Evolutionary conservation across 495 filamentous ascomycete genomes (phyloP), one percentile per base, ranked within the genome.

Genomic region (Polyplosphaeria fusca): DNA sequence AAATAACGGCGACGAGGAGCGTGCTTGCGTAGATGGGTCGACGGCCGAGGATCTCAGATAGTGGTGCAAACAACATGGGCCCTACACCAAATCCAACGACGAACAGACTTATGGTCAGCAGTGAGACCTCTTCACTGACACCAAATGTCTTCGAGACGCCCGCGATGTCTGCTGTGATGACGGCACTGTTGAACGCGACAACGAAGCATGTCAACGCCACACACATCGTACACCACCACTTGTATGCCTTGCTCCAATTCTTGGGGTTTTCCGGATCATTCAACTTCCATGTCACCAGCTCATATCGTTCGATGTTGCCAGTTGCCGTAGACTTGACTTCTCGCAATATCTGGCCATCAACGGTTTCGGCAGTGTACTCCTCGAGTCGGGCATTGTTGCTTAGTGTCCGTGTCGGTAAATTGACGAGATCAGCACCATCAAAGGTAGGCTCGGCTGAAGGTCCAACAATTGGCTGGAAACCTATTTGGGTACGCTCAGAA

Each of bases 11-110:
- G 0, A 89, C 5, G 0, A 83, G 58, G 0, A 91, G 70, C 0
- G 83, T 85, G 1, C 75, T 73, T 12, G 67, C 77, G 47, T 90
- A 92, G 54, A 92, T 82, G 11, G 85, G 73, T 38, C 79, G 75
- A 46, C 87, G 73, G 44, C 88, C 88, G 25, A 83, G 67, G 47
- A 91, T 75, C 67, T 91, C 88, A 11, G 81, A 86, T 49, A 90
- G 68, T 0, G 89, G 88, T 22, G 88, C 87, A 65, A 91, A 94
- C 13, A 74, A 76, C 86, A 91, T 87, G n/a, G 89, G 88, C 2
- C 86, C 87, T 39, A 91, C 69, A 64, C 86, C 87, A 63, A 91
- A 91, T 16, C 88, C 88, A 55, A 91, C 73, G 16, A 91, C 88
- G 58, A 92, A 91, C 0, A 68, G 71, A 0, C 86, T 84, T 38